These are phyloP conservation scores for Aspergillus calidoustus DNA, from an alignment of 2,329 filamentous ascomycete genomes.

Conservation along the genomic window DNA sequence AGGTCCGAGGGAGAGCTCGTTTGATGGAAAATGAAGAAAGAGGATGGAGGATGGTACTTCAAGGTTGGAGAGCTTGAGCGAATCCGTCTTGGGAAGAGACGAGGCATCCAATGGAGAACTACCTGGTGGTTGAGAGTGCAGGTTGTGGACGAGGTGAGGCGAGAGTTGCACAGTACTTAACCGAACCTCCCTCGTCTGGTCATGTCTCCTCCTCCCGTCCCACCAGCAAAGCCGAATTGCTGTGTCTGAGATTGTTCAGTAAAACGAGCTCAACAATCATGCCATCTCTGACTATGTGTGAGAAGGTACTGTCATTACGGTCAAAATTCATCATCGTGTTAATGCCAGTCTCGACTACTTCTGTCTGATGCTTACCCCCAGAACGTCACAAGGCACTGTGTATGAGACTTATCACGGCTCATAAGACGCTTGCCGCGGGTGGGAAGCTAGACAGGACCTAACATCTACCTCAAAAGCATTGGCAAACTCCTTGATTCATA, in stretches of 20 bases:
- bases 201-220: not conserved
- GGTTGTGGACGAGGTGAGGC: constrained; percentile 8
- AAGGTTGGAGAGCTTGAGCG: not conserved
- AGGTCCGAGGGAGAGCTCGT: not conserved
- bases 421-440: constrained; percentile 9
- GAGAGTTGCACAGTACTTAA: constrained; percentile 17
- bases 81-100: not conserved
- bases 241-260: not conserved
- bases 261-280: not conserved
- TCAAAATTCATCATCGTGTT: not conserved
- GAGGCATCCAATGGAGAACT: constrained; percentile 14
- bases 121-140: not conserved
- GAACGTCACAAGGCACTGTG: constrained; percentile 21
- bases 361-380: constrained; percentile 8
- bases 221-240: not conserved
- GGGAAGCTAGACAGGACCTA: constrained; percentile 13
- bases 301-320: not conserved
- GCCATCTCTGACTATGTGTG: not conserved
- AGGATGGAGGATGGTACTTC: not conserved
- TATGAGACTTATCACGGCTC: constrained; percentile 19
- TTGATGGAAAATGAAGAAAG: constrained; percentile 1
- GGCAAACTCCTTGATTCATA: constrained; percentile 20
- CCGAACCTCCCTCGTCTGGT: not conserved
- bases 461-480: constrained; percentile 20
- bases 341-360: not conserved